Conservation (phyloP, 805 yeast species). For the Pichia ethanolica region DNA sequence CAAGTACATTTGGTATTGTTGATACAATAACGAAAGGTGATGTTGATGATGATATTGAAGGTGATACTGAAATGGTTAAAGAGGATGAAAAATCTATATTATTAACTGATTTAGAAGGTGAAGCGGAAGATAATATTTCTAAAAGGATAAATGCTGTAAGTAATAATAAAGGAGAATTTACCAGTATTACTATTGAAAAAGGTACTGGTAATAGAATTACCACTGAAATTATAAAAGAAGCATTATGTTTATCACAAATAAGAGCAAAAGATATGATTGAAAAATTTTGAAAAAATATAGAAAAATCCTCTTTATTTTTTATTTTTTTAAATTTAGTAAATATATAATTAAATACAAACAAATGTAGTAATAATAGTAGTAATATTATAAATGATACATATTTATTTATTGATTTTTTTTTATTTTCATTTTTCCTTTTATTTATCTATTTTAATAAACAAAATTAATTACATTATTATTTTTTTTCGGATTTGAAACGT, state of each 20-base stretch:
- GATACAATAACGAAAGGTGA: constrained; percentile 35
- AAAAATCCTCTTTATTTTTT: too few species aligned
- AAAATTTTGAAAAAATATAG: constrained; percentile 5
- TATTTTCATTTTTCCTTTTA: neutral
- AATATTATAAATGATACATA: neutral
- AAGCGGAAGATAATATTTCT: constrained; percentile 65
- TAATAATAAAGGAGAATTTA: constrained; percentile 27
- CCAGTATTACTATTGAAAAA: constrained; percentile 42
- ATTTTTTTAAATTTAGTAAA: too few species aligned
- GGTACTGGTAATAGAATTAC: constrained; percentile 39
- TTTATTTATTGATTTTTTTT: neutral
- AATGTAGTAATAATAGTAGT: neutral
- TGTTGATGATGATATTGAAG: constrained; percentile 24
- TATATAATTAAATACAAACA: neutral
- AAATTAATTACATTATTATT: neutral
- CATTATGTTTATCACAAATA: constrained; percentile 39
- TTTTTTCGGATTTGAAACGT: constrained; percentile 28
- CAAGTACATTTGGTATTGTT: constrained; percentile 56
- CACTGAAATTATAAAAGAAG: constrained; percentile 37
- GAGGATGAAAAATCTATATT: constrained; percentile 30
- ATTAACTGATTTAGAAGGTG: constrained; percentile 75
- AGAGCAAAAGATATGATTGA: constrained; percentile 36
- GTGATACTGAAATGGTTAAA: constrained; percentile 22
- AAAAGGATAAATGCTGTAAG: constrained; percentile 45
- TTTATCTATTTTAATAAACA: neutral